Conservation (phyloP, 768 basidiomycete genomes). For the Lactarius deliciosus region DNA sequence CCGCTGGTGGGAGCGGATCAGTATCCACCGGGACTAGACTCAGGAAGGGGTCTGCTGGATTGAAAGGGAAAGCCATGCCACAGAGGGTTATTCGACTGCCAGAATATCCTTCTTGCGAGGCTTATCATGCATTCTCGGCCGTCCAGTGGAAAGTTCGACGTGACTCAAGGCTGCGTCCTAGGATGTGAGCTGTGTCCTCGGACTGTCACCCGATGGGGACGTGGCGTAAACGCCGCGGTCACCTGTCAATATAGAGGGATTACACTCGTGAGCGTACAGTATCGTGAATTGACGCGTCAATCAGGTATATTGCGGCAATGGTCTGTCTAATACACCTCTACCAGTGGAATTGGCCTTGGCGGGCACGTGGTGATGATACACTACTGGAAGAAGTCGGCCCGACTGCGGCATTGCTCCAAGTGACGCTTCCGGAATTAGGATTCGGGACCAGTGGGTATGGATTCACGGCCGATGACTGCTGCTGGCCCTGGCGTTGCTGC, state of each 20-base stretch:
- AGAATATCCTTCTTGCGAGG: not conserved
- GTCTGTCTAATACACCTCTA: constrained; percentile 21
- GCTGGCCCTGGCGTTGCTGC: not conserved
- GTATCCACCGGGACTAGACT: not conserved
- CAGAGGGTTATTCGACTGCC: not conserved
- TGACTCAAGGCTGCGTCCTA: constrained; percentile 2
- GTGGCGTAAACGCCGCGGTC: not conserved
- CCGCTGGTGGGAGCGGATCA: not conserved
- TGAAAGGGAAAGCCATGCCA: not conserved
- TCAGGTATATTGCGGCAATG: constrained; percentile 14
- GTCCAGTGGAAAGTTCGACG: not conserved
- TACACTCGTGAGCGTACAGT: too few relatives aligned
- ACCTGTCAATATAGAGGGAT: not conserved
- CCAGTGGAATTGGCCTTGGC: not conserved
- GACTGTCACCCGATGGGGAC: not conserved
- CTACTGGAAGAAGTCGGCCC: not conserved
- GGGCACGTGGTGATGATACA: not conserved
- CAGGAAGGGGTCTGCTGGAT: not conserved
- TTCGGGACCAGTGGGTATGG: not conserved
- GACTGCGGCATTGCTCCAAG: constrained; percentile 9
- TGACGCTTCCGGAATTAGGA: not conserved
- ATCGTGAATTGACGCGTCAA: not conserved
- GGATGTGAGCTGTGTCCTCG: constrained; percentile 13
- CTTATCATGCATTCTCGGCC: not conserved
- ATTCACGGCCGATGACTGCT: not conserved